Percentiles rank a stretch among this genome's conserved stretches.
Conservation (phyloP, 75 land plant species). For the Selaginella tamariscina region DNA sequence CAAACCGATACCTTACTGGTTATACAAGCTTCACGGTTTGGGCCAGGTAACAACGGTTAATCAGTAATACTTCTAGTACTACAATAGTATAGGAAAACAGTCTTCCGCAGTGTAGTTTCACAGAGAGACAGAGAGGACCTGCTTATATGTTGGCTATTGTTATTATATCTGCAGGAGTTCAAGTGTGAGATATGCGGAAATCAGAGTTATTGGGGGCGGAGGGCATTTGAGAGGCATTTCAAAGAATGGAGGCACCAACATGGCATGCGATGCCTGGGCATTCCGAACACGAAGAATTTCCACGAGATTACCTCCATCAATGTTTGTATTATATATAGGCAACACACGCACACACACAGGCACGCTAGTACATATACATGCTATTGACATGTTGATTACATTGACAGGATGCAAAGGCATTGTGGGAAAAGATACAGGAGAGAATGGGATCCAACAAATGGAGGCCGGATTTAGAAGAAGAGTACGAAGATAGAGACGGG, state of each 20-base stretch:
- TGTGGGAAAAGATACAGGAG: slow-evolving; percentile 91
- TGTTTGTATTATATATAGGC: slow-evolving; percentile 28
- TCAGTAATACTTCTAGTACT: background rate
- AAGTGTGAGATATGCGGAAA: slow-evolving; percentile 99
- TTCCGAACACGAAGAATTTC: slow-evolving; percentile 97
- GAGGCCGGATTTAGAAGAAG: slow-evolving; percentile 97
- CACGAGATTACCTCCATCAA: slow-evolving; percentile 97
- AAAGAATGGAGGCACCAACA: slow-evolving; percentile 99
- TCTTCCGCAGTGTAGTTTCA: too few species aligned
- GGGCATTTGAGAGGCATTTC: slow-evolving; percentile 96
- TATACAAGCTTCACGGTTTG: slow-evolving; percentile 98
- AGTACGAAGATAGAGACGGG: slow-evolving; percentile 93
- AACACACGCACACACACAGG: background rate
- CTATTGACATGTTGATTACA: background rate
- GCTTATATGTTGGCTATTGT: background rate
- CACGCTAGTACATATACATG: background rate
- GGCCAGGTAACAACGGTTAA: slow-evolving; percentile 84
- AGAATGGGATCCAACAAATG: slow-evolving; percentile 86
- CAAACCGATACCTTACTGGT: slow-evolving; percentile 98
- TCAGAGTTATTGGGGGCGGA: slow-evolving; percentile 96
- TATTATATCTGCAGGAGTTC: slow-evolving; percentile 52
- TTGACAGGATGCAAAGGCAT: slow-evolving; percentile 74
- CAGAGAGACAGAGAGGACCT: background rate
- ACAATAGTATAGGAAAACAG: too few species aligned
- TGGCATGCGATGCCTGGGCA: slow-evolving; percentile 97